Evolutionary conservation across 768 basidiomycete species (phyloP), one percentile per base, ranked within the genome.

Genomic region (Mrakia gelida): DNA sequence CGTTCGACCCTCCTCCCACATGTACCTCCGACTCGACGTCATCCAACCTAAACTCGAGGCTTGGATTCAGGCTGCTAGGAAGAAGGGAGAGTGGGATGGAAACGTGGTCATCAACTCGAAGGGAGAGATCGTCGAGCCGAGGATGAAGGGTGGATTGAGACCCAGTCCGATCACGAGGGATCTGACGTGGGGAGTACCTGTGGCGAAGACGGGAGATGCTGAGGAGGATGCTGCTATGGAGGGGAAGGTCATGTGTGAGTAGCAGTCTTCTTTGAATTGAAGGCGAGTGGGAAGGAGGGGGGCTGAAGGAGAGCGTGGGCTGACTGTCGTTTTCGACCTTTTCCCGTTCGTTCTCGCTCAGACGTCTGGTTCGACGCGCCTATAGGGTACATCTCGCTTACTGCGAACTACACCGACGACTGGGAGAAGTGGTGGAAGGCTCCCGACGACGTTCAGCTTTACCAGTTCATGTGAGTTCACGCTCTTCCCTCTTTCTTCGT

Each of bases 291-390:
- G 43, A 16, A 45, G 28, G 28, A 28, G 30, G 30, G 45, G 15
- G 11, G 45, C 15, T 10, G 45, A 52, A 52, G 4, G 49, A 52
- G 45, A 1, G 49, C 49, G 49, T 21, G 18, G 15, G 28, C 45
- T 28, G n/a, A n/a, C n/a, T 26, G 45, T 28, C 28, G 28, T 9
- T 23, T 45, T 32, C 4, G 18, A n/a, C 43, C 49, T 32, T 67
- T 30, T n/a, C 65, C 23, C 38, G 1, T 7, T 73, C 30, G 30
- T 11, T 23, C 16, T 62, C 28, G 18, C 11, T 4, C 77, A 95
- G 93, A 97, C 85, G 95, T 98, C 79, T 97, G 95, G 96, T 98
- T 96, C 82, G 96, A 99, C 81, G 96, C 96, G 0, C 93, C 93
- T 11, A 93, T 97, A 76, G 97, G 97, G 77, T 99, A 99, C 84